Base-by-base conservation (phyloP, 2,329 filamentous ascomycete genomes). In the Elsinoe australis region DNA sequence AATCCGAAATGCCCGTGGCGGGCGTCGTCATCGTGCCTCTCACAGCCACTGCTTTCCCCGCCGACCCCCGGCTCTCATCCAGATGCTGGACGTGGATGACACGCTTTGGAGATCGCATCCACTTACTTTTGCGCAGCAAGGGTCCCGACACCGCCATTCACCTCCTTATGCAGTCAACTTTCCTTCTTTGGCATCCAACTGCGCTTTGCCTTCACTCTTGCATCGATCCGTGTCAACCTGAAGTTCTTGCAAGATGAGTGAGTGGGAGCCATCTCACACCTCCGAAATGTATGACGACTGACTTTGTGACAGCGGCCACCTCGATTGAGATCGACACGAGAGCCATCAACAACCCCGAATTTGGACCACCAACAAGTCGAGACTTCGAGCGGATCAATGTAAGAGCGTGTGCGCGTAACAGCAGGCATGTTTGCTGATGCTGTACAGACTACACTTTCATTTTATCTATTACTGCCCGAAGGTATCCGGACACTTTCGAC, bases 401-500 rank as follows among this genome's bases (percentile, higher is more conserved):
- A 44, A 32, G 26, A 44, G 39, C 39, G 31, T 18, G 7, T 29
- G 35, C 29, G 17, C 14, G 26, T 6, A n/a, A 18, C 21, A 8
- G 26, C 12, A 15, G 12, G 12, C 9, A 15, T 14, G 7, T 26
- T 9, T 14, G 3, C 4, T n/a, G 12, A 19, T 5, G 8, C 32
- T 14, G 38, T 31, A 41, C 29, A 49, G 39, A 54, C 59, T 49
- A 59, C 52, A 24, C 24, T 33, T 2, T 39, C 28, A 39, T 19
- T 44, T 26, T 44, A 44, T 15, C 9, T 18, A 3, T 24, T 44
- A 3, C 39, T 44, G 3, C 52, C 45, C 28, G 62, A 61, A 50
- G 84, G 85, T 57, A 75, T 95, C 45, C 85, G 82, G 35, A 94
- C 87, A 0, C 71, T 95, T 10, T 85, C 85, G 2, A 79, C 76